phyloP scores from a whole-genome alignment of 352 stramenopile species.

The Globisporangium alternatum region DNA sequence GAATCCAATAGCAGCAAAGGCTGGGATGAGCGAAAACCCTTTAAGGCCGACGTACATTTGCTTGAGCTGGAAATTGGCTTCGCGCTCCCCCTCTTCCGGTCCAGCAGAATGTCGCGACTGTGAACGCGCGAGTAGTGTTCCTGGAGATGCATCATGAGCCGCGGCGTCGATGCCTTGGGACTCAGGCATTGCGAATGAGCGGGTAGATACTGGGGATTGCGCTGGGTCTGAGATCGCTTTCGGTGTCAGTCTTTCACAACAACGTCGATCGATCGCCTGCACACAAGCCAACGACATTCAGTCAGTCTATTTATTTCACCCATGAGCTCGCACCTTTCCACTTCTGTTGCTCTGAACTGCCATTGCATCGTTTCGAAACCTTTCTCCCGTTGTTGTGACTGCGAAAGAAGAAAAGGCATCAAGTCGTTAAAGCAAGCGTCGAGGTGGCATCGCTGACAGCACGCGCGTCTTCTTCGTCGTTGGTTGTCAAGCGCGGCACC shows the following conservation, averaged over 20 bases:
- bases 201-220: neutral
- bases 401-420: neutral
- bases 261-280: neutral
- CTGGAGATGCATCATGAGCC: neutral
- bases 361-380: constrained; percentile 4
- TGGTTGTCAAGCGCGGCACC: neutral
- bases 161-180: neutral
- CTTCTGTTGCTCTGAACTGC: neutral
- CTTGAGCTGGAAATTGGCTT: constrained; percentile 35
- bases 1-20: neutral
- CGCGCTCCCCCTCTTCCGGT: constrained; percentile 27
- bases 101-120: neutral
- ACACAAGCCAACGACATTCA: neutral
- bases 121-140: neutral
- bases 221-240: neutral
- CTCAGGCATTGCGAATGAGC: neutral
- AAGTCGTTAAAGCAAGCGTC: neutral
- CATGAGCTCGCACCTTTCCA: neutral
- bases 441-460: neutral
- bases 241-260: neutral
- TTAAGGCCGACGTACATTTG: constrained; percentile 20
- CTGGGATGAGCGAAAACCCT: neutral
- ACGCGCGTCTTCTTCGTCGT: neutral
- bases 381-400: neutral
- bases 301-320: constrained; percentile 2